Evolutionary conservation across 495 filamentous ascomycete genomes (phyloP).

Genomic region (Xylaria venustula): DNA sequence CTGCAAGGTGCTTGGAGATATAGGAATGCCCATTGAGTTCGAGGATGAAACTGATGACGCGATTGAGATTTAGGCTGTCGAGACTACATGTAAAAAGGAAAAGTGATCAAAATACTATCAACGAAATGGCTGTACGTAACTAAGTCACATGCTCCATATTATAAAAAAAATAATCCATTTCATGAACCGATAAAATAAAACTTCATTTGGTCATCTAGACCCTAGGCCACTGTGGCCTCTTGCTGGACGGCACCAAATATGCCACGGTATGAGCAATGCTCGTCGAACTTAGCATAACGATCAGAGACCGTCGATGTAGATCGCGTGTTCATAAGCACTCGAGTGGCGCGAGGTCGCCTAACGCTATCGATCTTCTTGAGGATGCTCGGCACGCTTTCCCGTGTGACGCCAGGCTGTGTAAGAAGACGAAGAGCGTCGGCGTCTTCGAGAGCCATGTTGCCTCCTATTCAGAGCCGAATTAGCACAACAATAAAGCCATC

Average conservation of each 20-base stretch:
- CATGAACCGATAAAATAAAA: no score
- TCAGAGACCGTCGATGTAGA: not conserved
- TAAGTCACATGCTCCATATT: no score
- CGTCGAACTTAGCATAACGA: not conserved
- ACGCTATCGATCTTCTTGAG: not conserved
- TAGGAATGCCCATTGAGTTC: slow-evolving; percentile 7
- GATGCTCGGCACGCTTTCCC: not conserved
- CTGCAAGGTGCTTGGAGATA: not conserved
- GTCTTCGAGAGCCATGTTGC: slow-evolving; percentile 7
- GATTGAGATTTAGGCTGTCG: slow-evolving; percentile 8
- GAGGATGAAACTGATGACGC: not conserved
- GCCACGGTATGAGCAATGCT: slow-evolving; percentile 2
- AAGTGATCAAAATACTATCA: no score
- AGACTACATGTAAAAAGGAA: no score
- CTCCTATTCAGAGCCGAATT: not conserved
- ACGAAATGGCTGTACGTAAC: no score
- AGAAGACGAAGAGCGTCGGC: slow-evolving; percentile 4
- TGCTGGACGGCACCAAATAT: not conserved
- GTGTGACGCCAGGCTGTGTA: not conserved
- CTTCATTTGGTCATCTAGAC: no score
- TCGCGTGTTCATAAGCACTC: not conserved
- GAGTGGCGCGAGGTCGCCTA: not conserved
- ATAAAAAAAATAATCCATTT: no score
- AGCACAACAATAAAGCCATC: no score
- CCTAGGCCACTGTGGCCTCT: no score